Evolutionary conservation across 208 protist genomes (phyloP), one percentile per base, ranked within the genome.

Genomic region (Trypanosoma melophagium): DNA sequence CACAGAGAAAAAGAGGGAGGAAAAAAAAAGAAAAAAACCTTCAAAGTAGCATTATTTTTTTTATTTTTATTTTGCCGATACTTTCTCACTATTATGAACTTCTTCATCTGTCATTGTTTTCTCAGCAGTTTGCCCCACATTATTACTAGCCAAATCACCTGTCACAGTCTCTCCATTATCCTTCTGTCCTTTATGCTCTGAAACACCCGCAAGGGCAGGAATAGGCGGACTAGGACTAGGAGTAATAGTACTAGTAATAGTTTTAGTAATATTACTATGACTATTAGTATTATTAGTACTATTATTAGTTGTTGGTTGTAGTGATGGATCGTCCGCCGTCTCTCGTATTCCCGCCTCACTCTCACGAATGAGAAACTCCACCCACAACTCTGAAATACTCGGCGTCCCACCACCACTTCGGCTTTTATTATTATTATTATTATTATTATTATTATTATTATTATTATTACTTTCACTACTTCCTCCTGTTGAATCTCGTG

Each of bases 361-460:
- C 42, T 93, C 86, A 60, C 76, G 79, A 61, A 95, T 80, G 24
- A 95, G 41, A 64, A 95, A 95, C 42, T 95, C 86, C 17, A 95
- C 89, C 89, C 89, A 95, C 59, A 92, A 63, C 12, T 81, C 76
- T 0, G 82, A 86, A 21, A 95, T 63, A 28, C 76, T 77, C 22
- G 66, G 25, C 38, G 40, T 5, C 9, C 16, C 19, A 35, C 41
- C 24, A 40, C 17, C 49, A 40, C 3, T 22, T 40, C 42, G 21
- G 44, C n/a, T 19, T 19, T 13, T 22, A 54, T 45, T 38, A 22
- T 19, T 13, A 2, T 21, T 51, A 45, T 21, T 64, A 60, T 44
- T 44, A 44, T 7, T 14, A 14, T 28, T 56, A 38, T 56, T 56
- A 56, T 56, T 28, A 14, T 56, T 44, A 44, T 44, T n/a, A n/a